Evolutionary conservation across 805 yeast species (phyloP), one percentile per base, ranked within the genome.

Genomic region (Schizosaccharomyces octosporus): DNA sequence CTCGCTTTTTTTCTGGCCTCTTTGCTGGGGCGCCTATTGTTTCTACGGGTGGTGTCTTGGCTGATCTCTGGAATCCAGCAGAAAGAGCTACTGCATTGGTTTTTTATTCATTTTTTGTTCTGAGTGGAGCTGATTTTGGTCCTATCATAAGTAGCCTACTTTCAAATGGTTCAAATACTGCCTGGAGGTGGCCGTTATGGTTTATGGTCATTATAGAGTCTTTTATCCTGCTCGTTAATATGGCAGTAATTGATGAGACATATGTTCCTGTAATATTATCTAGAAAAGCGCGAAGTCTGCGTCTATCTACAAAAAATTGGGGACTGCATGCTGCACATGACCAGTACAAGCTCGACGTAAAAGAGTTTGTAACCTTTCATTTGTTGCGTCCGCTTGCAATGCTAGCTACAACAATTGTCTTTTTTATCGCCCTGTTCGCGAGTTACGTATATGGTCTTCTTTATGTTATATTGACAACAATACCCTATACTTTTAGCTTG

Each of bases 261-360:
- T 77, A 74, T 63, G 71, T 69, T 7, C 72, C 72, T 21, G 65
- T 67, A 0, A 81, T 87, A 60, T 75, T 87, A 64, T 81, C 82
- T 66, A 75, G 69, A 51, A 79, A 83, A 68, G 96, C 96, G 21
- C 72, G 71, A 61, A 77, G 71, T 68, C 69, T 87, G 67, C 80
- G 96, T 73, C 77, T 79, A 67, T 83, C 82, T 69, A 85, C 95
- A 5, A 89, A 93, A 58, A 85, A 88, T 70, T 76, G 76, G 63
- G 84, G 84, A 67, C 85, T 86, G 64, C 87, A 87, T 87, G 86
- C 97, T 27, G 94, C 86, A 72, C 94, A 86, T 70, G 97, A 89
- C 70, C 93, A 90, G 39, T 81, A 80, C 69, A 87, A 87, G 59
- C 70, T 87, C 70, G 73, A 84, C 1, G 69, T 85, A 59, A 74